Conservation (phyloP, 129 eudicot species). For the Saposhnikovia divaricata region DNA sequence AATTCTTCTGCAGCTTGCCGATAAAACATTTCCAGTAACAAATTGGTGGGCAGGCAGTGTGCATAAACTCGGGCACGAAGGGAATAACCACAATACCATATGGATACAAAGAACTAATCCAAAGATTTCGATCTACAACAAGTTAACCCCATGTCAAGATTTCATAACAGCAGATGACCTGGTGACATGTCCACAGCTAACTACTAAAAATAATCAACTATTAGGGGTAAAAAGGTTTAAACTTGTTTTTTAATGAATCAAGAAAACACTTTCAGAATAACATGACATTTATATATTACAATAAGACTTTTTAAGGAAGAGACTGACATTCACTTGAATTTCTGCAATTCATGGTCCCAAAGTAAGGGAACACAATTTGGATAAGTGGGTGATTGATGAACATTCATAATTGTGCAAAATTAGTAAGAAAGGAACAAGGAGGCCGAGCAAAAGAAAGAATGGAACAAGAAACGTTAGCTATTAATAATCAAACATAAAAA, state of each 20-base stretch:
- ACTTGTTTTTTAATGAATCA: background rate
- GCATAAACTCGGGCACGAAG: constrained; percentile 12
- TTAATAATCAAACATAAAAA: background rate
- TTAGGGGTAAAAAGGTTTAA: background rate
- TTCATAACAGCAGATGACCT: background rate
- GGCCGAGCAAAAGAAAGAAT: background rate
- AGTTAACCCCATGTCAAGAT: constrained; percentile 8
- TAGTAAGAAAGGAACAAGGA: no score
- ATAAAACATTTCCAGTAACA: background rate
- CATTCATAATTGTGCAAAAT: background rate
- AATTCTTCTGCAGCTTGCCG: background rate
- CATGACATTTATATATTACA: background rate
- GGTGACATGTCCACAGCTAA: background rate
- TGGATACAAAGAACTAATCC: constrained; percentile 4
- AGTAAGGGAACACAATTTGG: background rate
- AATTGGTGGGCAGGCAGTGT: background rate
- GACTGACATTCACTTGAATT: background rate
- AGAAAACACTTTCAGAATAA: background rate
- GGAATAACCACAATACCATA: constrained; percentile 23
- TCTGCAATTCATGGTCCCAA: background rate
- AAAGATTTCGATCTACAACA: constrained; percentile 1
- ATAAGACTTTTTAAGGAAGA: background rate
- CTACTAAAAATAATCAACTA: background rate
- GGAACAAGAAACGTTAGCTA: background rate
- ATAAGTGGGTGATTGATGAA: background rate